Evolutionary conservation across 768 basidiomycete species (phyloP), one percentile per base, ranked within the genome.

Genomic region (Serendipita sp.): DNA sequence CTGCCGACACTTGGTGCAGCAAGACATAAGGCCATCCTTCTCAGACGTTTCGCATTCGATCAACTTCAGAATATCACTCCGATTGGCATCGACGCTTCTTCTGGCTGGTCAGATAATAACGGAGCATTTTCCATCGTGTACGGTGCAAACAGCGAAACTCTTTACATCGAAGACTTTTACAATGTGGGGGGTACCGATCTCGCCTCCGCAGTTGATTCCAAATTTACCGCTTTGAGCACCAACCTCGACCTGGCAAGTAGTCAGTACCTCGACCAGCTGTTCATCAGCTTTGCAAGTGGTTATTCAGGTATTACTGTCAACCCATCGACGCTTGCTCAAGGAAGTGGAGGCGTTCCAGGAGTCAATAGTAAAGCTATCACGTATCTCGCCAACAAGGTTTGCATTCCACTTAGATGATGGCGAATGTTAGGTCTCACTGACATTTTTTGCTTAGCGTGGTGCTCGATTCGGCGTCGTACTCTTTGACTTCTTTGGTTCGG

Each of bases 281-380:
- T 60, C 56, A 36, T 54, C 54, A 65, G 65, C 56, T 65, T 60
- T 65, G 65, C 54, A 32, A 65, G 65, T 56, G 56, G 56, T 36
- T 60, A 60, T 60, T 60, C 56, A 10, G 56, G 56, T 11, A 60
- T 60, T 18, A 30, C 11, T 38, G 56, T 60, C 30, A 60, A 23
- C 34, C 56, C 46, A 13, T 13, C 38, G 32, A 41, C 30, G 18
- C 56, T 41, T 28, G 65, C 65, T 34, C 54, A 47, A 28, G 65
- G 65, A 36, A 65, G 60, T 48, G 54, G 54, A 16, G 60, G 52
- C 13, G 35, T 45, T 32, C 65, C 52, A 16, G 65, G 65, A 10
- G 54, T 65, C 36, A 65, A 65, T 56, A 54, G 58, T 30, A 65
- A 44, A 35, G 54, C 58, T 5, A 36, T 65, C 35, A 41, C 65